phyloP scores from a whole-genome alignment of 78 protist species.

The Chrysochromulina parva region DNA sequence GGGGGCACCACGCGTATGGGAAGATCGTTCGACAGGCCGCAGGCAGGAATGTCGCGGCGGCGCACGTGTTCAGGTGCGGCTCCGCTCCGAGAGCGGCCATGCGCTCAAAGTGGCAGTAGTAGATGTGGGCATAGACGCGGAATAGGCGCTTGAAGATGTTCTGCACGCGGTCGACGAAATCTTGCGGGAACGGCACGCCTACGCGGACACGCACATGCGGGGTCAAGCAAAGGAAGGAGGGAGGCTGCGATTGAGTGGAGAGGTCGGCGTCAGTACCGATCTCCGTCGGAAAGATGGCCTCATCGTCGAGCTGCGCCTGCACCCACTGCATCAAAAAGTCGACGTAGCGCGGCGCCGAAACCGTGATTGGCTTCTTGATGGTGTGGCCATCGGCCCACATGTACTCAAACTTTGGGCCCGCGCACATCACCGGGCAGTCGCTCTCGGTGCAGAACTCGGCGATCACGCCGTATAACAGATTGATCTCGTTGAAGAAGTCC shows the following conservation, averaged over 20 bases:
- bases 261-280: background rate
- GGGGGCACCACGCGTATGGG: background rate
- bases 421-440: conserved; percentile 81
- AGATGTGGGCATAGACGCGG: conserved; percentile 97
- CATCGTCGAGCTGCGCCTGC: conserved; percentile 90
- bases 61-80: conserved; percentile 51
- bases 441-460: conserved; percentile 95
- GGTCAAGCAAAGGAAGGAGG: too few species aligned
- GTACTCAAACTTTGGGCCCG: conserved; percentile 40
- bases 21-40: background rate
- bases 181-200: conserved; percentile 84
- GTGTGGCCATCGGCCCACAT: conserved; percentile 39
- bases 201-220: too few species aligned
- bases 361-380: background rate
- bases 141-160: conserved; percentile 90
- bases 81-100: conserved; percentile 49
- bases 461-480: conserved; percentile 92
- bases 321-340: conserved; percentile 88
- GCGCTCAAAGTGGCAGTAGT: conserved; percentile 86
- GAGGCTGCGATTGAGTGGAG: too few species aligned
- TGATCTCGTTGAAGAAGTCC: conserved; percentile 97
- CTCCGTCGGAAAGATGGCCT: conserved; percentile 83
- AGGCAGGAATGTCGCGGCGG: too few species aligned
- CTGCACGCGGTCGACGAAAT: conserved; percentile 72
- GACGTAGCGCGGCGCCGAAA: background rate